Base-by-base conservation (phyloP, 2,329 filamentous ascomycete genomes). In the Knoxdaviesia proteae region DNA sequence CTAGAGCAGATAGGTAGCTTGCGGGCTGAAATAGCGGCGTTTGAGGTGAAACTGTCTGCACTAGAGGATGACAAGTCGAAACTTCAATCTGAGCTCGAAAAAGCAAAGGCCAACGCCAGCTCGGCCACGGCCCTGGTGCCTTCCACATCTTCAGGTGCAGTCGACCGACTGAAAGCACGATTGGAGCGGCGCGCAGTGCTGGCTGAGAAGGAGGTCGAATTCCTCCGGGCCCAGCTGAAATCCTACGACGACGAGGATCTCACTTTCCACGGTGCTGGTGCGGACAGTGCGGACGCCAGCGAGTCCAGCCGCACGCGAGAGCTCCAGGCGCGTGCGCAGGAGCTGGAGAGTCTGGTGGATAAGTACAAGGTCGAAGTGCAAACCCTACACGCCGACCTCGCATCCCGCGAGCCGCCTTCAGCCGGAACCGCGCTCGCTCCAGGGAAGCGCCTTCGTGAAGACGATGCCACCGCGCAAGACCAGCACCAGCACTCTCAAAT, bases 141-240 rank as follows among this genome's bases (percentile, higher is more conserved):
- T 20, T 20, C 20, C 3, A 2, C 20, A 20, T 20, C 20, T 20
- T 20, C 20, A 20, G 20, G 20, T 20, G 20, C 20, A 3, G 20
- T 3, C 3, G 20, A 20, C 20, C 20, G 20, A 20, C 20, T 20
- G 2, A 20, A 20, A 20, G 20, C 20, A 20, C 20, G 20, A 3
- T 20, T 20, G 3, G 63, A 66, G 10, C 80, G 84, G 52, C 80
- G 86, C 59, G 69, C 72, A 1, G 77, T 76, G 38, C 64, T 80
- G 42, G 84, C 87, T 0, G 69, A 84, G 30, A 94, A 94, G 54
- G 92, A 98, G 56, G 84, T 90, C 0, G 87, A 94, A 50, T 94
- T 93, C 55, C 69, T 98, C 6, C 81, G 90, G 29, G 88, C 84
- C 0, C 90, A 98, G 58, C 69, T 96, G 43, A 87, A 87, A 60